Conservation (phyloP, 495 filamentous ascomycete genomes). For the Aspergillus kassunensis region DNA sequence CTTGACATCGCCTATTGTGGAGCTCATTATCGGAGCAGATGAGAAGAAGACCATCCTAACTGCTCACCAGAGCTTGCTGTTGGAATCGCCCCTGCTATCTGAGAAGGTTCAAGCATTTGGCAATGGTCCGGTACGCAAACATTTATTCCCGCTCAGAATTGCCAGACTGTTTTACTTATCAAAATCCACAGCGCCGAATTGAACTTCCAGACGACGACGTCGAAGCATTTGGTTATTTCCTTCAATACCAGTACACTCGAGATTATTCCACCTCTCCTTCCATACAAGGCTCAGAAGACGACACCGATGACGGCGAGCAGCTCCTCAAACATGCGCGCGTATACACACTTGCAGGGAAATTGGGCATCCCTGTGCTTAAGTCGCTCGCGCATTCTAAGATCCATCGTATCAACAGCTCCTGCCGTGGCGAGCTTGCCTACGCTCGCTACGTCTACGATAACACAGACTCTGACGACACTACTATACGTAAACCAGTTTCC, state of each 20-base stretch:
- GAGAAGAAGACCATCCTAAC: slow-evolving; percentile 58
- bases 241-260: slow-evolving; percentile 88
- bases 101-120: slow-evolving; percentile 55
- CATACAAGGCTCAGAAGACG: slow-evolving; percentile 52
- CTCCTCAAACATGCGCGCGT: slow-evolving; percentile 82
- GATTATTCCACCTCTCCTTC: slow-evolving; percentile 71
- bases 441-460: slow-evolving; percentile 85
- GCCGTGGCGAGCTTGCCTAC: slow-evolving; percentile 83
- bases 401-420: slow-evolving; percentile 78
- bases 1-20: slow-evolving; percentile 75
- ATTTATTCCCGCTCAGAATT: background rate
- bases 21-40: slow-evolving; percentile 65
- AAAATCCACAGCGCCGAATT: slow-evolving; percentile 50
- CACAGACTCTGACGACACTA: slow-evolving; percentile 61
- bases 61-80: slow-evolving; percentile 76
- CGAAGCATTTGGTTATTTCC: slow-evolving; percentile 79
- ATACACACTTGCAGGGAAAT: slow-evolving; percentile 83
- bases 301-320: slow-evolving; percentile 69
- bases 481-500: slow-evolving; percentile 79
- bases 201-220: slow-evolving; percentile 66
- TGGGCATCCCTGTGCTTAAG: slow-evolving; percentile 68
- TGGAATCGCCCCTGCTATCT: slow-evolving; percentile 70
- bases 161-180: background rate
- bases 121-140: slow-evolving; percentile 29
- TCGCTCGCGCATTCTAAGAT: slow-evolving; percentile 82